These are phyloP conservation scores for Porcisia deanei DNA, from an alignment of 208 protist genomes.

Conservation along the genomic window DNA sequence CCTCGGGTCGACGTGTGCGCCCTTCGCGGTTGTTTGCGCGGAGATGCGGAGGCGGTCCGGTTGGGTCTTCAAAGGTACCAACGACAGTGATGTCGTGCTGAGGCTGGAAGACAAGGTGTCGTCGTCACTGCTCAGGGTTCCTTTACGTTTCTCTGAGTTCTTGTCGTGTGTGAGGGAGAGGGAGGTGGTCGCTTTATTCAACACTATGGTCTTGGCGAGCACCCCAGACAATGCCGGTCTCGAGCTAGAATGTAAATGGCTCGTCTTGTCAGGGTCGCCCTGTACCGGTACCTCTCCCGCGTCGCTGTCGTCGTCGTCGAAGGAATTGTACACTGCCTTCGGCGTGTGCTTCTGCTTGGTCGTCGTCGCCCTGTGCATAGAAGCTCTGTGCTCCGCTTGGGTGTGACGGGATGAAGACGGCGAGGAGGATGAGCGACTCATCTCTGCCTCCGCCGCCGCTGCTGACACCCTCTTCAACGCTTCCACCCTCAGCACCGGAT, in stretches of 20 bases:
- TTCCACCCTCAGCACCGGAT: not conserved
- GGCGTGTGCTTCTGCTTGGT: not conserved
- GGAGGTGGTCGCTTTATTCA: no score
- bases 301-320: slow-evolving; percentile 17
- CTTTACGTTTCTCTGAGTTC: not conserved
- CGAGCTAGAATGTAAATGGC: not conserved
- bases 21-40: not conserved
- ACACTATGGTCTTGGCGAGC: not conserved
- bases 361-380: not conserved
- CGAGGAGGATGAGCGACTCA: not conserved
- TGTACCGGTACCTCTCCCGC: not conserved
- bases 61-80: not conserved
- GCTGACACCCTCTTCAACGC: slow-evolving; percentile 1
- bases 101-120: slow-evolving; percentile 7
- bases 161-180: no score
- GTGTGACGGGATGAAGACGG: slow-evolving; percentile 1
- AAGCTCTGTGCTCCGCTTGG: not conserved
- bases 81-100: slow-evolving; percentile 1
- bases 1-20: not conserved
- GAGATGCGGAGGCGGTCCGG: not conserved
- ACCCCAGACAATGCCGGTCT: not conserved
- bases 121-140: not conserved
- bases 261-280: no score
- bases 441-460: not conserved
- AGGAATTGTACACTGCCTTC: slow-evolving; percentile 24